phyloP scores from a whole-genome alignment of 2,329 filamentous ascomycete genomes.

The Fusarium liriodendri region DNA sequence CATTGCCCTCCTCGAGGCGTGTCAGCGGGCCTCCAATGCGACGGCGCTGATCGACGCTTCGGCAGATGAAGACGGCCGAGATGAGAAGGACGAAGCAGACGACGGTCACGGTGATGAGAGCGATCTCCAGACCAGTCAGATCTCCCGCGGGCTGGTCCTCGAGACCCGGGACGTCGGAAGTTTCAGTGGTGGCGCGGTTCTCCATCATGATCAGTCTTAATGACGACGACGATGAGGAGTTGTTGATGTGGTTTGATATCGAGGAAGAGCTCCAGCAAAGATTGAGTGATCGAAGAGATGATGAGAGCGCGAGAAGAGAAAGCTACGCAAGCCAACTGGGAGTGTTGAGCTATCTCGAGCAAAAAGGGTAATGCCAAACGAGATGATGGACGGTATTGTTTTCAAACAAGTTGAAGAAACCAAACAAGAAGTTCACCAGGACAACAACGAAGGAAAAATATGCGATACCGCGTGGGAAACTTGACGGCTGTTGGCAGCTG shows the following conservation, averaged over 20 bases:
- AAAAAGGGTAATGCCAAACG: background rate
- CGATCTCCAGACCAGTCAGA: conserved; percentile 44
- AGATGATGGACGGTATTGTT: background rate
- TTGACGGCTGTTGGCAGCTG: conserved; percentile 19
- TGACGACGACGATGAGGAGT: background rate
- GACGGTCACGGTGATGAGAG: conserved; percentile 41
- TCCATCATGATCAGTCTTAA: background rate
- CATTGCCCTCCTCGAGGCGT: conserved; percentile 25
- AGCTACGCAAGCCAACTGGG: background rate
- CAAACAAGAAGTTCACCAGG: background rate
- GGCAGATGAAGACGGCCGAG: conserved; percentile 38
- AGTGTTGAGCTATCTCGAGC: background rate
- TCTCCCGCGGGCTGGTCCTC: background rate
- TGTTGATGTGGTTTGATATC: background rate
- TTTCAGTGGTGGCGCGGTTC: background rate
- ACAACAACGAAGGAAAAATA: conserved; percentile 3
- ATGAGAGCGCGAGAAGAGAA: background rate
- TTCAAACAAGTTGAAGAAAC: background rate
- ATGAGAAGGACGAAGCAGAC: conserved; percentile 38
- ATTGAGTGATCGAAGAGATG: background rate
- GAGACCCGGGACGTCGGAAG: background rate
- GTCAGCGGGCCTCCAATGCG: conserved; percentile 3
- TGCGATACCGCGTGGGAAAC: background rate
- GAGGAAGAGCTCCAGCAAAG: background rate
- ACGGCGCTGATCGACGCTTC: conserved; percentile 26